phyloP scores from a whole-genome alignment of 257 asterid species.

The Jaltomata sinuosa region DNA sequence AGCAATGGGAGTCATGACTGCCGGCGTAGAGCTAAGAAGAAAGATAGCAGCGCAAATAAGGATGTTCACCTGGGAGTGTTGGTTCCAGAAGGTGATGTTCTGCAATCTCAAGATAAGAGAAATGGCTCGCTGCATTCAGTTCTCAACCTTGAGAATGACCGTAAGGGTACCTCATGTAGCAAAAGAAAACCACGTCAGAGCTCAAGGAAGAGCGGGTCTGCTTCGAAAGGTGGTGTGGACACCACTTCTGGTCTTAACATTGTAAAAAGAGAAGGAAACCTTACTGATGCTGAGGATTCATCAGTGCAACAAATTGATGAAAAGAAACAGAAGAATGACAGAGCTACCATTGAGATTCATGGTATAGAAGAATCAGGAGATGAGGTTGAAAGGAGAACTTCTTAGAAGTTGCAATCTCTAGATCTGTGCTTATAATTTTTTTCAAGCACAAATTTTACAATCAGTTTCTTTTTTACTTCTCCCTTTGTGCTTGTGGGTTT shows the following conservation, averaged over 20 bases:
- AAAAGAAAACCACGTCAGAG: neutral
- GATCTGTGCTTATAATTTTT: neutral
- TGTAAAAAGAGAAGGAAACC: slow-evolving; percentile 15
- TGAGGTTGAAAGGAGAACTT: slow-evolving; percentile 6
- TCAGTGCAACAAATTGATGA: slow-evolving; percentile 6
- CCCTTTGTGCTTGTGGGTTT: neutral
- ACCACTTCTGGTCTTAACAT: neutral
- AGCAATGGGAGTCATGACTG: neutral
- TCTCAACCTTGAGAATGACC: too few relatives aligned
- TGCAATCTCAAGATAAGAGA: slow-evolving; percentile 8
- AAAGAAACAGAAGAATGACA: neutral
- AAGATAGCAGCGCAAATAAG: neutral
- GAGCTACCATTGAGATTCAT: neutral
- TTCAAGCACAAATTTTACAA: neutral
- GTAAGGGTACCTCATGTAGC: neutral
- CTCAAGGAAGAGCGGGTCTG: neutral
- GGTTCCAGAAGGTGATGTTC: neutral
- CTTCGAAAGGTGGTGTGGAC: neutral
- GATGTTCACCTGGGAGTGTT: neutral
- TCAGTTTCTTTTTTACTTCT: neutral
- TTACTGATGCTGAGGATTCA: slow-evolving; percentile 6
- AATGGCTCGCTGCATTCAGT: too few relatives aligned
- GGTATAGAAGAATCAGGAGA: neutral
- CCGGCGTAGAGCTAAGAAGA: slow-evolving; percentile 27
- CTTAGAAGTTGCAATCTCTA: neutral